Evolutionary conservation across 371 early-diverging fungal species (phyloP).

Genomic region (Rhizopus arrhizus): DNA sequence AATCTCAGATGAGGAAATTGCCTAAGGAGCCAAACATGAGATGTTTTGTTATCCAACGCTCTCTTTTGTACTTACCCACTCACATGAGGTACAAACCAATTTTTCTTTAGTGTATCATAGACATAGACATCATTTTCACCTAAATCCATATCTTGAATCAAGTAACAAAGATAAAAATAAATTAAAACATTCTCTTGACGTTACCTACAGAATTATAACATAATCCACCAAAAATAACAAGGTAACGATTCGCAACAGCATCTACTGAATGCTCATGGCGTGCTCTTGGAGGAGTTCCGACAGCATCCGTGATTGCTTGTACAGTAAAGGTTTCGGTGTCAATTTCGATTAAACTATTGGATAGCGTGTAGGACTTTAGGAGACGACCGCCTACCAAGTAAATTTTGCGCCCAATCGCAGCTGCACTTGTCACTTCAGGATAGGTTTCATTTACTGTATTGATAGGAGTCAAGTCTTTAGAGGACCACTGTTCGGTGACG

Average conservation of each 20-base stretch:
- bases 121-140: constrained; percentile 44
- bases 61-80: constrained; percentile 27
- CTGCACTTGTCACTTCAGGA: constrained; percentile 31
- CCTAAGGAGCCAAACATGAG: constrained; percentile 5
- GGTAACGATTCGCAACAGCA: constrained; percentile 25
- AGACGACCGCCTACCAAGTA: constrained; percentile 35
- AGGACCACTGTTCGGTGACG: constrained; percentile 16
- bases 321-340: constrained; percentile 20
- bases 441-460: constrained; percentile 1
- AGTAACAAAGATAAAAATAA: background rate
- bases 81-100: constrained; percentile 37
- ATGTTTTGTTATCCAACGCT: background rate
- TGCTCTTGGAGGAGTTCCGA: constrained; percentile 32
- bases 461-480: constrained; percentile 12
- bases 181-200: background rate
- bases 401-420: constrained; percentile 24
- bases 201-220: constrained; percentile 42
- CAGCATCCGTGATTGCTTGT: constrained; percentile 11
- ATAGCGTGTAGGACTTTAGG: constrained; percentile 26
- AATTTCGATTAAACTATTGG: constrained; percentile 31
- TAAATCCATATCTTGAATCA: constrained; percentile 3
- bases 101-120: constrained; percentile 29
- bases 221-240: constrained; percentile 41
- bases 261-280: constrained; percentile 40
- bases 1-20: constrained; percentile 28